phyloP scores from a whole-genome alignment of 441 rosid species.

The Jatropha podagrica region DNA sequence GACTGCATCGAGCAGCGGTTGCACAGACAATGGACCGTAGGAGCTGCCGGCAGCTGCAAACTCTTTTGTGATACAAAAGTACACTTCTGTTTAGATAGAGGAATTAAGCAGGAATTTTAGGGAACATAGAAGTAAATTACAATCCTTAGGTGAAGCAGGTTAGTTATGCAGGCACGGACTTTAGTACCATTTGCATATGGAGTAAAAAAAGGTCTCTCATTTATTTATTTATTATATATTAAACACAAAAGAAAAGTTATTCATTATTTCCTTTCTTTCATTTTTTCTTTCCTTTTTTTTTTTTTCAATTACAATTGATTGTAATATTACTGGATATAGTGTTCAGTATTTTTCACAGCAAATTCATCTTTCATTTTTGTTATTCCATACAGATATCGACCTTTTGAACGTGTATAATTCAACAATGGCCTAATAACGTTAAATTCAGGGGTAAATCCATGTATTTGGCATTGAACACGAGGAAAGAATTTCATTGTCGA shows the following conservation, averaged over 20 bases:
- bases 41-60: constrained; percentile 24
- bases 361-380: too few species aligned
- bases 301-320: constrained; percentile 4
- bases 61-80: constrained; percentile 2
- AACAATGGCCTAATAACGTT: too few species aligned
- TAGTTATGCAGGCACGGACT: constrained; percentile 18
- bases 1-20: constrained; percentile 21
- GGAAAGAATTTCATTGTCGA: too few species aligned
- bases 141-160: constrained; percentile 29
- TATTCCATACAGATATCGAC: too few species aligned
- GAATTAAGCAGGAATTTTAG: constrained; percentile 17
- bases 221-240: constrained; percentile 32
- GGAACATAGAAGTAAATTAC: constrained; percentile 22
- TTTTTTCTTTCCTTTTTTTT: not conserved
- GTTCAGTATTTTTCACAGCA: not conserved
- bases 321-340: constrained; percentile 14
- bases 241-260: not conserved
- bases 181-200: constrained; percentile 15
- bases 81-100: constrained; percentile 10
- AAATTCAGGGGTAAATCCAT: too few species aligned
- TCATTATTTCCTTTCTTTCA: not conserved
- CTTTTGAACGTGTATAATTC: too few species aligned
- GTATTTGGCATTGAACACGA: too few species aligned
- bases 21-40: not conserved
- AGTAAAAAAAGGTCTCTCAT: constrained; percentile 8